Percentiles rank a stretch among this genome's conserved stretches.
Evolutionary conservation across 176 grass and related monocot species (phyloP).

Genomic region (Zea luxurians): DNA sequence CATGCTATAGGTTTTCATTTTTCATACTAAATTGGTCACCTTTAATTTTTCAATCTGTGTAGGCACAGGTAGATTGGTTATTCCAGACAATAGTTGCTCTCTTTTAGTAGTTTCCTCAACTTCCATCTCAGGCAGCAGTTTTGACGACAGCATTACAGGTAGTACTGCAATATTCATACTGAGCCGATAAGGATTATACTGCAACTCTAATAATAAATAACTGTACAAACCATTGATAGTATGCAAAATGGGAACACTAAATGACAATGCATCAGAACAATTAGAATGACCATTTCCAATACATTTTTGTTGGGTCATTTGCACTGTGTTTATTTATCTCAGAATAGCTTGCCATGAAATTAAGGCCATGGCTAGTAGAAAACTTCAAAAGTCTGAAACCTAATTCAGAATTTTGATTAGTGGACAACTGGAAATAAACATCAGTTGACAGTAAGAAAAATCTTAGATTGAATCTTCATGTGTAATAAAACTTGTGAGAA

Average conservation of each 20-base stretch:
- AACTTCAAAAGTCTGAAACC: background rate
- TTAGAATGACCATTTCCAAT: background rate
- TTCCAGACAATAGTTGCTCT: slow-evolving; percentile 70
- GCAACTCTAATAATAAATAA: slow-evolving; percentile 3
- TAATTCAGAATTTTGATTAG: background rate
- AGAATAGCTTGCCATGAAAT: background rate
- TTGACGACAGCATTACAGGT: slow-evolving; percentile 93
- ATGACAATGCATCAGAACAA: slow-evolving; percentile 13
- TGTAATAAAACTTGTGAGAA: background rate
- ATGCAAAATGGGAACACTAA: slow-evolving; percentile 31
- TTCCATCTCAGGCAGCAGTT: slow-evolving; percentile 87
- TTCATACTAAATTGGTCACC: slow-evolving; percentile 46
- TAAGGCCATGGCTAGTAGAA: background rate
- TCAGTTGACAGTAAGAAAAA: background rate
- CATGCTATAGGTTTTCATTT: slow-evolving; percentile 6
- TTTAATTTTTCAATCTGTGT: slow-evolving; percentile 87
- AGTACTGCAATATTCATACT: slow-evolving; percentile 55
- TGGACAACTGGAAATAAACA: background rate
- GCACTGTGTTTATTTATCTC: background rate
- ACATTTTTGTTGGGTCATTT: background rate
- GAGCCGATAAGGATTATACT: slow-evolving; percentile 5
- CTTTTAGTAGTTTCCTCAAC: slow-evolving; percentile 81
- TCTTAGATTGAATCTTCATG: background rate
- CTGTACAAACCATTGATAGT: background rate
- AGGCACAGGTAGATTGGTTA: slow-evolving; percentile 66